These are phyloP conservation scores for Microcyclospora tardicrescens DNA, from an alignment of 2,329 filamentous ascomycete species.

Conservation along the genomic window DNA sequence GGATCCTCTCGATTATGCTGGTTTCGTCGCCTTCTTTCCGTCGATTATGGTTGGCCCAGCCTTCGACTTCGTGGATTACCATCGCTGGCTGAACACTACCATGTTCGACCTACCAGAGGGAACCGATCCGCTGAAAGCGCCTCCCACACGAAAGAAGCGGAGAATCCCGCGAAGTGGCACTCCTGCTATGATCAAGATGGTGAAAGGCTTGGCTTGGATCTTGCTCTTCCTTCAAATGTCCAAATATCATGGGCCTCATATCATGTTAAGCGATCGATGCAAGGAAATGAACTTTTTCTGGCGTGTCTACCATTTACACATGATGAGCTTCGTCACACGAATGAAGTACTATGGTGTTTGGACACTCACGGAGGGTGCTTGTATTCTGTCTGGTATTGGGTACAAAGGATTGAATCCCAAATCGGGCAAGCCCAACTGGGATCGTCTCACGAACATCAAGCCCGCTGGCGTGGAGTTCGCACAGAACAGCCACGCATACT, in stretches of 20 bases:
- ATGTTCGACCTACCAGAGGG: constrained; percentile 82
- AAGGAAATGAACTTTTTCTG: constrained; percentile 54
- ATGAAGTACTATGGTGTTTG: constrained; percentile 97
- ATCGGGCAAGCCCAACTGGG: constrained; percentile 78
- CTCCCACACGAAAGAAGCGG: constrained; percentile 75
- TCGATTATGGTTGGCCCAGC: constrained; percentile 78
- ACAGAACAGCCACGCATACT: constrained; percentile 83
- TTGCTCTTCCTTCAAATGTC: constrained; percentile 62
- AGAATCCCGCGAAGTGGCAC: constrained; percentile 84
- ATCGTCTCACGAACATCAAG: constrained; percentile 79
- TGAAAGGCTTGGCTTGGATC: constrained; percentile 66
- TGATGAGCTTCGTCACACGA: constrained; percentile 68
- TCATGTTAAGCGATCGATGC: constrained; percentile 54
- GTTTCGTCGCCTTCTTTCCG: constrained; percentile 92
- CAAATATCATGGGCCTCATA: constrained; percentile 49
- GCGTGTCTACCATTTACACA: constrained; percentile 67
- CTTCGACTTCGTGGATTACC: constrained; percentile 91
- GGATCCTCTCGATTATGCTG: constrained; percentile 63
- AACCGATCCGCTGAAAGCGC: constrained; percentile 72
- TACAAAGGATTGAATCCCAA: constrained; percentile 84
- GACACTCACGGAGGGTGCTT: constrained; percentile 84
- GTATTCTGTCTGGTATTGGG: constrained; percentile 83
- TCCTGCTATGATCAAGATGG: constrained; percentile 67
- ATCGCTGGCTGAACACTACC: constrained; percentile 78
- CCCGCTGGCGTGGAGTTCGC: constrained; percentile 76